phyloP scores from a whole-genome alignment of 2,329 filamentous ascomycete genomes.

The Parascedosporium putredinis region DNA sequence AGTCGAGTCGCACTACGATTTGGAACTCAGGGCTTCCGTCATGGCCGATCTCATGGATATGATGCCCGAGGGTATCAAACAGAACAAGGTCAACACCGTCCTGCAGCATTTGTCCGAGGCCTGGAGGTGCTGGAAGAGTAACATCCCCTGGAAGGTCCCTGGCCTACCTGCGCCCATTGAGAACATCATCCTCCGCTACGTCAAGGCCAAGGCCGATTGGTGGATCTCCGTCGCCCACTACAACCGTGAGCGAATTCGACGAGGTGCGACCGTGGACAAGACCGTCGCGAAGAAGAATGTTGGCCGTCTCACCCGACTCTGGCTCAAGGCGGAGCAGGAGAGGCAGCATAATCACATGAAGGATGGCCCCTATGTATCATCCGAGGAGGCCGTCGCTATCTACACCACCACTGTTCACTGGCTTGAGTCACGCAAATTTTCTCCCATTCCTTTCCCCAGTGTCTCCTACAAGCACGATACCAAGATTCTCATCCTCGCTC shows the following conservation, averaged over 20 bases:
- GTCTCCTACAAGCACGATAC: slow-evolving; percentile 99
- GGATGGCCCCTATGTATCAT: slow-evolving; percentile 95
- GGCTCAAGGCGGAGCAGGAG: slow-evolving; percentile 97
- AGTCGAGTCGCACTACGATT: slow-evolving; percentile 95
- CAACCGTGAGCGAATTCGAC: slow-evolving; percentile 91
- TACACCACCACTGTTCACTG: slow-evolving; percentile 98
- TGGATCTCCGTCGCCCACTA: slow-evolving; percentile 99
- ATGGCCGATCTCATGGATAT: slow-evolving; percentile 99
- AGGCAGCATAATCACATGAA: slow-evolving; percentile 99
- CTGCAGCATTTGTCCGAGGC: slow-evolving; percentile 95
- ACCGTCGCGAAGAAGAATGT: slow-evolving; percentile 99
- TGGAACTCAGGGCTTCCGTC: slow-evolving; percentile 92
- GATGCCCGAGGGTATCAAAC: slow-evolving; percentile 99
- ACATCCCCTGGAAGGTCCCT: slow-evolving; percentile 98
- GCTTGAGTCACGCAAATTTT: slow-evolving; percentile 96
- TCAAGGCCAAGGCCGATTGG: slow-evolving; percentile 99
- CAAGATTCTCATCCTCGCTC: slow-evolving; percentile 90
- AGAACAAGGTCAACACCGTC: slow-evolving; percentile 98
- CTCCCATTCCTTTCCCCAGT: slow-evolving; percentile 95
- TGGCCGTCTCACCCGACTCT: slow-evolving; percentile 83
- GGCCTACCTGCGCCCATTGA: slow-evolving; percentile 94
- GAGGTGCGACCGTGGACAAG: slow-evolving; percentile 96
- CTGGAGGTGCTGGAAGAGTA: slow-evolving; percentile 99
- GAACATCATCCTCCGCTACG: slow-evolving; percentile 96
- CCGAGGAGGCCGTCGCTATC: slow-evolving; percentile 95